These are phyloP conservation scores for Flueggea neowawraea DNA, from an alignment of 441 rosid genomes.

Conservation along the genomic window DNA sequence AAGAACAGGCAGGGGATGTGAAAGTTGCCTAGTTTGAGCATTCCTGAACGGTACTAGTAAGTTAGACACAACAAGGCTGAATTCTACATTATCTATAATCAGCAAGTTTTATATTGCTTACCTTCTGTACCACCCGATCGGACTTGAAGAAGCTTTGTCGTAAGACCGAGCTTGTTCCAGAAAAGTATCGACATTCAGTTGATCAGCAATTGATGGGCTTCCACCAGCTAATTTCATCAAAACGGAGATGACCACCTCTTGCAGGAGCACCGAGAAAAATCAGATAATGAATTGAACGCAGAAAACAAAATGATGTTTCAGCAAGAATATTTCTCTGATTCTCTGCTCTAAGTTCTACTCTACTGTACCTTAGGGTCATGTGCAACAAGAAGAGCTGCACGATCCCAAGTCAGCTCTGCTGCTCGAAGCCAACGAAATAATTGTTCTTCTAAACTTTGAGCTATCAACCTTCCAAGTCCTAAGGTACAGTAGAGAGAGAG, in stretches of 20 bases:
- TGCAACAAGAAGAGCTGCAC: constrained; percentile 98
- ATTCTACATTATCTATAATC: constrained; percentile 1
- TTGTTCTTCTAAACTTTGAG: constrained; percentile 84
- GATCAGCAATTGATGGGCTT: constrained; percentile 90
- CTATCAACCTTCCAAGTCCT: constrained; percentile 88
- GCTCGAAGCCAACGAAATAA: constrained; percentile 88
- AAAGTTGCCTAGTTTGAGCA: constrained; percentile 93
- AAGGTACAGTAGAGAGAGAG: too few relatives aligned
- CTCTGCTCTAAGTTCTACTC: background rate
- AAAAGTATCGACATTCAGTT: constrained; percentile 91
- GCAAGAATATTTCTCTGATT: too few relatives aligned
- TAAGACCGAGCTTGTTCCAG: constrained; percentile 97
- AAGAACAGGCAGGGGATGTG: constrained; percentile 95
- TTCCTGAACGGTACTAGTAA: constrained; percentile 46
- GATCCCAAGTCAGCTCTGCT: constrained; percentile 97
- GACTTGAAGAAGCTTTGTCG: constrained; percentile 91
- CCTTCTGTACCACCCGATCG: constrained; percentile 92
- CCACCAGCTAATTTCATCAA: constrained; percentile 97
- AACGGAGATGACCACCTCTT: constrained; percentile 96
- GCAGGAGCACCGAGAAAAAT: constrained; percentile 40
- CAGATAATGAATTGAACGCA: constrained; percentile 17
- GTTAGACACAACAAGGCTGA: constrained; percentile 20
- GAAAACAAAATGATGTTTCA: background rate
- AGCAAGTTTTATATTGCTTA: constrained; percentile 24
- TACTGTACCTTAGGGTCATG: constrained; percentile 83